These are phyloP conservation scores for grape (Vitis vinifera) DNA, from an alignment of 164 flowering plant species.

Conservation along the genomic window DNA sequence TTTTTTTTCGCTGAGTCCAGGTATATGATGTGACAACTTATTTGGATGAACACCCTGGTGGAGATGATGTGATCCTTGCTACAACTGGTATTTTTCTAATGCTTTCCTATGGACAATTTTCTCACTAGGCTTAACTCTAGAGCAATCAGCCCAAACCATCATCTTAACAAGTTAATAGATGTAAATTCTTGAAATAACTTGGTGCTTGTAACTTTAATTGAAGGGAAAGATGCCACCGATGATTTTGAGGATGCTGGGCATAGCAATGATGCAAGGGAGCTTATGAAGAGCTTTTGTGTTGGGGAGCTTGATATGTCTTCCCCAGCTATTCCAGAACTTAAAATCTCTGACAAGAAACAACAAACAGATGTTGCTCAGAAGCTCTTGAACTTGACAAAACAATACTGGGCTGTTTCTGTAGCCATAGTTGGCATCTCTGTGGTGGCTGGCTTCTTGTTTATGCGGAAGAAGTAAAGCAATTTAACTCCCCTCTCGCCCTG, in stretches of 20 bases:
- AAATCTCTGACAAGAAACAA: conserved; percentile 34
- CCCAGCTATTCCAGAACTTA: conserved; percentile 44
- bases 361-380: conserved; percentile 19
- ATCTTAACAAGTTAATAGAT: neutral
- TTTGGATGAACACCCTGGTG: conserved; percentile 96
- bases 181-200: conserved; percentile 4
- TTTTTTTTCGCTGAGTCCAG: conserved; percentile 31
- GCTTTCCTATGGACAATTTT: neutral
- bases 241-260: conserved; percentile 97
- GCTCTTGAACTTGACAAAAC: conserved; percentile 42
- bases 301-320: conserved; percentile 86
- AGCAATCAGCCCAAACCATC: neutral
- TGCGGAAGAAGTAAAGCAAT: conserved; percentile 48
- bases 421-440: conserved; percentile 61
- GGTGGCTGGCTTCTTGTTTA: conserved; percentile 45
- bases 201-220: conserved; percentile 3
- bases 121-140: neutral
- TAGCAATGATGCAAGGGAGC: conserved; percentile 72
- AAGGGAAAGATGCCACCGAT: conserved; percentile 89
- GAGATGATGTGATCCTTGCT: conserved; percentile 77
- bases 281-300: conserved; percentile 61
- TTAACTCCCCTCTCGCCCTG: neutral
- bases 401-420: conserved; percentile 70
- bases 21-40: conserved; percentile 83
- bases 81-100: conserved; percentile 55